phyloP scores from a whole-genome alignment of 306 rosid species.

The Dalbergia cochinchinensis region DNA sequence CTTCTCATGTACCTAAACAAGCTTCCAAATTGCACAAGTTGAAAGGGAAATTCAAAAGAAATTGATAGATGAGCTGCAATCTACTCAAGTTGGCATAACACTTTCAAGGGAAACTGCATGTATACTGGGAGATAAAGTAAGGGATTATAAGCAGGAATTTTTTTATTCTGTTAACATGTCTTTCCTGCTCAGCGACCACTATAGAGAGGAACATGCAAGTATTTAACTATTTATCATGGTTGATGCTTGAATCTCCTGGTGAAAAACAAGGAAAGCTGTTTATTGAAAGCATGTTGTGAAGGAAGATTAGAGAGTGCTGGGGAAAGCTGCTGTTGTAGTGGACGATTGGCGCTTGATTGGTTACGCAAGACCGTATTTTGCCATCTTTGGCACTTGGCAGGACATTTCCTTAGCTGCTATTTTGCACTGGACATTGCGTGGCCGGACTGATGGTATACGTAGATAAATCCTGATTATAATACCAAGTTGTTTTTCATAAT shows the following conservation, averaged over 20 bases:
- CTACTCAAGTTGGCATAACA: constrained; percentile 27
- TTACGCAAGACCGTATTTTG: neutral
- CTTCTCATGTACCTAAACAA: constrained; percentile 36
- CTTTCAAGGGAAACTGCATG: neutral
- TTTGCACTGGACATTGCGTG: neutral
- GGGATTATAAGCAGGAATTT: constrained; percentile 5
- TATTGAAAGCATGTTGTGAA: constrained; percentile 1
- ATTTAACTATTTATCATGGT: constrained; percentile 24
- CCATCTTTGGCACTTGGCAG: constrained; percentile 10
- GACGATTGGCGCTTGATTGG: neutral
- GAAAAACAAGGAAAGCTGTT: constrained; percentile 1
- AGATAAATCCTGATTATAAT: neutral
- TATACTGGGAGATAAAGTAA: constrained; percentile 15
- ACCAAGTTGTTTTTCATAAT: neutral
- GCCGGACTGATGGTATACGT: neutral
- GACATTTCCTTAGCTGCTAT: constrained; percentile 3
- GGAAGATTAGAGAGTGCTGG: neutral
- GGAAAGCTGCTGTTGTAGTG: neutral
- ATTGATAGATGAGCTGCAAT: constrained; percentile 9
- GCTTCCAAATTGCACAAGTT: constrained; percentile 50
- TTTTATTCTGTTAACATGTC: neutral
- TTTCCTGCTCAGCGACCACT: constrained; percentile 30
- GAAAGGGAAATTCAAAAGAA: constrained; percentile 46
- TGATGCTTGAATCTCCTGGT: constrained; percentile 22
- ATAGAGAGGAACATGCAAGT: neutral